These are phyloP conservation scores for Drosera spatulata DNA, from an alignment of 179 eudicot genomes.

Conservation along the genomic window DNA sequence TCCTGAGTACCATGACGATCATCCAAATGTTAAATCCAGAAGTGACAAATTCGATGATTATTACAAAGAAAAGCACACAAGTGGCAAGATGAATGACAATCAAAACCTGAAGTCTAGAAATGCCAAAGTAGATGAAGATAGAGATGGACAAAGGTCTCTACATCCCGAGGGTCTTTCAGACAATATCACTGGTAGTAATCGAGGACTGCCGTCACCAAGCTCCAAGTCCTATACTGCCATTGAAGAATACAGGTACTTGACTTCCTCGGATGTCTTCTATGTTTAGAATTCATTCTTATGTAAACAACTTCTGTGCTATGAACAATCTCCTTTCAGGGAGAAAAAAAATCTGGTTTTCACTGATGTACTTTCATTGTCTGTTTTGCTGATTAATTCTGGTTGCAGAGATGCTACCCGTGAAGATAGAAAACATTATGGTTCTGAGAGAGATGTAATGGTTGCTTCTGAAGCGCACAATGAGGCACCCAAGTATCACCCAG, in stretches of 20 bases:
- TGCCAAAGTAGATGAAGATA: conserved; percentile 29
- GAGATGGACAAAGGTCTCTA: conserved; percentile 40
- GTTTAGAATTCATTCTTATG: background rate
- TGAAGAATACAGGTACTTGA: conserved; percentile 47
- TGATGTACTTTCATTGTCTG: too few relatives aligned
- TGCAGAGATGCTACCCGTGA: conserved; percentile 33
- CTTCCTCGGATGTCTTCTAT: background rate
- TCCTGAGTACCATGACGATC: conserved; percentile 41
- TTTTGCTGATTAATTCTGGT: too few relatives aligned
- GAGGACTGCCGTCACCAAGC: conserved; percentile 52
- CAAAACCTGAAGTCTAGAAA: too few relatives aligned
- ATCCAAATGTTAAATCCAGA: conserved; percentile 34
- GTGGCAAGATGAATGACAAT: too few relatives aligned
- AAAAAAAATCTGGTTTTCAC: too few relatives aligned
- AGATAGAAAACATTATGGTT: conserved; percentile 23
- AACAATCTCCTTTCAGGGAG: background rate
- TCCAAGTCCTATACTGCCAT: conserved; percentile 32
- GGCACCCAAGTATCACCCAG: conserved; percentile 31
- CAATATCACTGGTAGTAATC: conserved; percentile 32
- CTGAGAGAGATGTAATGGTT: conserved; percentile 33
- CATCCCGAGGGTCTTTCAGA: conserved; percentile 33
- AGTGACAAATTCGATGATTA: too few relatives aligned
- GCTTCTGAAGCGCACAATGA: conserved; percentile 33
- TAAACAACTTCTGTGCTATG: background rate
- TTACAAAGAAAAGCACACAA: too few relatives aligned